Evolutionary conservation across 2,329 filamentous ascomycete genomes (phyloP).

Genomic region (Fonsecaea nubica): DNA sequence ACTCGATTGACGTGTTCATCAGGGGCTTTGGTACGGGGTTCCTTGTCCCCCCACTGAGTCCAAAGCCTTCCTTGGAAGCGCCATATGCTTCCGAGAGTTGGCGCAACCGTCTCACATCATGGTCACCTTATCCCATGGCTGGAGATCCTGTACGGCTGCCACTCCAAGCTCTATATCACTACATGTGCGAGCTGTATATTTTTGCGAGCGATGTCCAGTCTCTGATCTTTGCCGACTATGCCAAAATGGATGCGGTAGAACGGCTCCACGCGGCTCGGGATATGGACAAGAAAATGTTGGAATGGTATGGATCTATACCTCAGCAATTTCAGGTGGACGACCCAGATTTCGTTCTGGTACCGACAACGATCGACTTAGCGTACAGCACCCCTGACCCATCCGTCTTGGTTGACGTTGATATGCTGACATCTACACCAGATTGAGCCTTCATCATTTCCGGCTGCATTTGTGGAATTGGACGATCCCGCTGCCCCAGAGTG

Average conservation of each 20-base stretch:
- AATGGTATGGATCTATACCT: conserved; percentile 23
- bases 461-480: conserved; percentile 26
- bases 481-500: conserved; percentile 4
- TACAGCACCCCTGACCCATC: conserved; percentile 2
- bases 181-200: conserved; percentile 19
- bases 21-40: conserved; percentile 25
- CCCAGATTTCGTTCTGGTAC: conserved; percentile 11
- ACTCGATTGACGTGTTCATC: neutral
- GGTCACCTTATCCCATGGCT: conserved; percentile 24
- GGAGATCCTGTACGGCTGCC: conserved; percentile 22
- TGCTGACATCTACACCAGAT: conserved; percentile 7
- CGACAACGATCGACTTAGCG: conserved; percentile 22
- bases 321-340: conserved; percentile 12
- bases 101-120: conserved; percentile 13
- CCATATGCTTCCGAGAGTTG: conserved; percentile 20
- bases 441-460: conserved; percentile 22
- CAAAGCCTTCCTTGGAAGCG: conserved; percentile 17
- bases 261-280: conserved; percentile 16
- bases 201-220: conserved; percentile 17
- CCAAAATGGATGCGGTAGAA: conserved; percentile 14
- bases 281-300: conserved; percentile 15
- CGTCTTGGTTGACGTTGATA: neutral
- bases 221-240: conserved; percentile 20
- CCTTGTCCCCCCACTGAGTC: neutral
- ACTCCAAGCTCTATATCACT: conserved; percentile 23